A percentile compares a stretch with the other conserved stretches of the same genome.
These are phyloP conservation scores for Daedaleopsis nitida DNA, from an alignment of 768 basidiomycete species.

Conservation along the genomic window DNA sequence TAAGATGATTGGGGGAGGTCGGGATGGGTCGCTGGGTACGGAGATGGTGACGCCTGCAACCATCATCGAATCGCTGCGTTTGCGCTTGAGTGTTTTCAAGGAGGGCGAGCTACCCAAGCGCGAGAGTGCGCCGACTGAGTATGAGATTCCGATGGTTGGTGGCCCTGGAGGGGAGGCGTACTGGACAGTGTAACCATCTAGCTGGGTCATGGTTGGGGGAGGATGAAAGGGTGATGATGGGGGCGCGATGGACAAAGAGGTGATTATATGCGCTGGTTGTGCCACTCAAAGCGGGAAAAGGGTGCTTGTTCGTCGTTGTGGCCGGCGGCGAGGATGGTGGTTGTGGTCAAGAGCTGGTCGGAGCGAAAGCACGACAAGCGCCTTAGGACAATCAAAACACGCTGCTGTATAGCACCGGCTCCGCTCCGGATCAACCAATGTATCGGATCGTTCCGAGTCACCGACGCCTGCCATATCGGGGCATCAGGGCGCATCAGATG, in stretches of 20 bases:
- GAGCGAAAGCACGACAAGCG: background rate
- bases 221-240: conserved; percentile 2
- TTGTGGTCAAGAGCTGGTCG: background rate
- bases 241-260: background rate
- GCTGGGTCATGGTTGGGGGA: conserved; percentile 4
- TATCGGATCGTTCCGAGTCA: background rate
- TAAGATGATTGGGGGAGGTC: conserved; percentile 12
- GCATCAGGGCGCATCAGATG: background rate
- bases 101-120: background rate
- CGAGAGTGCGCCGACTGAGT: conserved; percentile 9
- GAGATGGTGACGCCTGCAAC: conserved; percentile 5
- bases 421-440: background rate
- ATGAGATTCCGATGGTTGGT: conserved; percentile 10
- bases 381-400: background rate
- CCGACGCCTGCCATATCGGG: background rate
- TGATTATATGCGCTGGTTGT: background rate
- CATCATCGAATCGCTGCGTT: conserved; percentile 12
- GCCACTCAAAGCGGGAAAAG: background rate
- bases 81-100: conserved; percentile 7
- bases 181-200: conserved; percentile 10
- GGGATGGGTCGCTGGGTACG: background rate
- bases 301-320: background rate
- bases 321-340: background rate
- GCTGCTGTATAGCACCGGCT: background rate
- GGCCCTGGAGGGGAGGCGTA: conserved; percentile 5